A percentile compares a stretch with the other conserved stretches of the same genome.
These are phyloP conservation scores for Clavulina sp. DNA, from an alignment of 768 basidiomycete genomes.

Conservation along the genomic window DNA sequence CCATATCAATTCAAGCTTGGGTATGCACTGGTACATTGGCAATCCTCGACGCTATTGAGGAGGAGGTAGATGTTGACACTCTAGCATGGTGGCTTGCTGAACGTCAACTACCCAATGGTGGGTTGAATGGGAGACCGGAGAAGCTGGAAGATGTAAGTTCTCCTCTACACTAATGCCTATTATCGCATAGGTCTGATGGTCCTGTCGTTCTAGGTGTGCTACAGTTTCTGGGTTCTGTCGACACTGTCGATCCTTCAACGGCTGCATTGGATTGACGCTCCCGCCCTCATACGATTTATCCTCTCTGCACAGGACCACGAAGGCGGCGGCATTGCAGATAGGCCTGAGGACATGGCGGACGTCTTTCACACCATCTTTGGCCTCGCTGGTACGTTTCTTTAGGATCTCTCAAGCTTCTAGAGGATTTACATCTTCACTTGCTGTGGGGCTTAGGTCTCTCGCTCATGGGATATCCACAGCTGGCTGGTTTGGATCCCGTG, in stretches of 20 bases:
- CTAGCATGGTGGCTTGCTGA: conserved; percentile 90
- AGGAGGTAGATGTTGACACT: conserved; percentile 51
- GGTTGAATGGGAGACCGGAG: conserved; percentile 92
- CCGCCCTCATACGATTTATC: conserved; percentile 66
- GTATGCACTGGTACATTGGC: conserved; percentile 78
- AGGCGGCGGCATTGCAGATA: conserved; percentile 81
- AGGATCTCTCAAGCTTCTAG: background rate
- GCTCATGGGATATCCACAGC: conserved; percentile 66
- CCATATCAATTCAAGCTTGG: conserved; percentile 55
- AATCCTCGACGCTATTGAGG: conserved; percentile 68
- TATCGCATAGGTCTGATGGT: background rate
- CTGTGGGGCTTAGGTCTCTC: conserved; percentile 72
- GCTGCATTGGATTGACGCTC: conserved; percentile 71
- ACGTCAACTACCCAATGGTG: conserved; percentile 82
- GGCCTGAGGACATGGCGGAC: conserved; percentile 84
- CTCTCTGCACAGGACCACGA: conserved; percentile 85
- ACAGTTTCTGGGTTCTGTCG: conserved; percentile 93
- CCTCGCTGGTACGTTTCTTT: conserved; percentile 41
- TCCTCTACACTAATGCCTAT: background rate
- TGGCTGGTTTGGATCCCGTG: conserved; percentile 79
- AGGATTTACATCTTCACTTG: background rate
- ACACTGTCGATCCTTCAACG: conserved; percentile 69
- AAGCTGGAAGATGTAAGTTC: conserved; percentile 81
- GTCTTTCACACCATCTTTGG: conserved; percentile 97
- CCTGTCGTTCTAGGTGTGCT: conserved; percentile 57